phyloP scores from a whole-genome alignment of 495 filamentous ascomycete species.

The Xylaria grammica region DNA sequence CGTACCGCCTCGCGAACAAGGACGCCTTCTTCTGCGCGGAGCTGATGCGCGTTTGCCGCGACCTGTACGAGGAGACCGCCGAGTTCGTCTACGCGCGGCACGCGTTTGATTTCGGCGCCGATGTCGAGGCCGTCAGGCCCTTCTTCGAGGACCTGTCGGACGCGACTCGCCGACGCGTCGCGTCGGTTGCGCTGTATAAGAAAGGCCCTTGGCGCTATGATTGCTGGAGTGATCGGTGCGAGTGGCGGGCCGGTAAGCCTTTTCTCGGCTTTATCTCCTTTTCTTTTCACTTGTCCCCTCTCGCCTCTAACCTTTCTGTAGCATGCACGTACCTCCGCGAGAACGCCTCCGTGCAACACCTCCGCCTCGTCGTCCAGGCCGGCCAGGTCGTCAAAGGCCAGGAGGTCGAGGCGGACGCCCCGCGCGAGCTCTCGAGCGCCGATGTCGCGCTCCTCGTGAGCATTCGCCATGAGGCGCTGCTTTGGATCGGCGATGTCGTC shows the following conservation, averaged over 20 bases:
- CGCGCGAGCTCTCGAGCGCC: conserved; percentile 40
- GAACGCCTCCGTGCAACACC: conserved; percentile 39
- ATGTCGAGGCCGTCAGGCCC: conserved; percentile 60
- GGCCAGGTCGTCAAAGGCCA: conserved; percentile 26
- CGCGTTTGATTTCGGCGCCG: conserved; percentile 56
- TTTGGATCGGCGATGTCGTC: conserved; percentile 55
- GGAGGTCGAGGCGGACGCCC: conserved; percentile 42
- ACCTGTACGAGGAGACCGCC: conserved; percentile 54
- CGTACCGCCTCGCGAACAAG: conserved; percentile 46
- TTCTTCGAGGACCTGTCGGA: conserved; percentile 61
- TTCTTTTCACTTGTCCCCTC: not conserved
- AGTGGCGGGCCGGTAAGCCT: conserved; percentile 46
- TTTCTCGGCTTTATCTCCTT: not conserved
- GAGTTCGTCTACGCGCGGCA: conserved; percentile 56
- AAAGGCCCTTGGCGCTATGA: conserved; percentile 47
- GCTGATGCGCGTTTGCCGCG: conserved; percentile 51
- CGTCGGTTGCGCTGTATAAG: conserved; percentile 53
- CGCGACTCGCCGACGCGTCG: conserved; percentile 46
- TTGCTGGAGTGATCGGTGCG: conserved; percentile 56
- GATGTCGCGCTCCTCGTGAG: conserved; percentile 48
- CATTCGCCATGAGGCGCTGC: conserved; percentile 47
- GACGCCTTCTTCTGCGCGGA: conserved; percentile 46
- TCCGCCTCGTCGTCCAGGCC: conserved; percentile 53
- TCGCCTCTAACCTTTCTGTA: not conserved
- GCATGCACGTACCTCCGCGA: conserved; percentile 48